phyloP scores from a whole-genome alignment of 2,329 filamentous ascomycete species.

The Aspergillus puulaauensis region DNA sequence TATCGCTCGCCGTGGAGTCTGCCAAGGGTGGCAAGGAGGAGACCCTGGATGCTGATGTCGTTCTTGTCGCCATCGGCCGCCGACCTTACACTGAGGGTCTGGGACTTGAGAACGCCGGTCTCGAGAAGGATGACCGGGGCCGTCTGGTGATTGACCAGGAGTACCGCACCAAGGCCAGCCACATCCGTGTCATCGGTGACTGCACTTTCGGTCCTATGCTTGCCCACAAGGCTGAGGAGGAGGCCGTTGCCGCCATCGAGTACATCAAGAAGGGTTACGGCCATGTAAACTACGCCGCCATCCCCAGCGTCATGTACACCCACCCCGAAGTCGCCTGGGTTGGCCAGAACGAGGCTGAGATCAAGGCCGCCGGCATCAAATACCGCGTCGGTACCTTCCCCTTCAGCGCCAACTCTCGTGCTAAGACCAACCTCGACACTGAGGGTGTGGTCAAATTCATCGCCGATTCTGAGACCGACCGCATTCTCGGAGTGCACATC shows the following conservation, averaged over 20 bases:
- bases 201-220: slow-evolving; percentile 98
- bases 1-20: slow-evolving; percentile 84
- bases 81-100: slow-evolving; percentile 91
- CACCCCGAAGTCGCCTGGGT: slow-evolving; percentile 99
- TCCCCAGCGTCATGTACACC: slow-evolving; percentile 99
- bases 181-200: slow-evolving; percentile 96
- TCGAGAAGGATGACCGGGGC: slow-evolving; percentile 75
- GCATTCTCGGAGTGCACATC: slow-evolving; percentile 94
- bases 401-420: slow-evolving; percentile 96
- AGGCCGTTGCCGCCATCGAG: slow-evolving; percentile 90
- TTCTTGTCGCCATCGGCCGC: slow-evolving; percentile 94
- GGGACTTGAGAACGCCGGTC: slow-evolving; percentile 86
- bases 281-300: slow-evolving; percentile 98
- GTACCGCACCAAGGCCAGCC: slow-evolving; percentile 95
- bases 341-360: slow-evolving; percentile 92
- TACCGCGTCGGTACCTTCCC: slow-evolving; percentile 95
- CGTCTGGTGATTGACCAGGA: slow-evolving; percentile 97
- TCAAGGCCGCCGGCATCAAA: slow-evolving; percentile 84
- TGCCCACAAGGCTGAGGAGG: slow-evolving; percentile 98
- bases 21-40: slow-evolving; percentile 96
- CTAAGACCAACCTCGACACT: slow-evolving; percentile 96
- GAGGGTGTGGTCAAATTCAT: slow-evolving; percentile 98
- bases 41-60: slow-evolving; percentile 87
- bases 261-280: slow-evolving; percentile 98
- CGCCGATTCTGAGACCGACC: slow-evolving; percentile 92